These are phyloP conservation scores for Ogataea saltuana DNA, from an alignment of 805 yeast species.

Conservation along the genomic window DNA sequence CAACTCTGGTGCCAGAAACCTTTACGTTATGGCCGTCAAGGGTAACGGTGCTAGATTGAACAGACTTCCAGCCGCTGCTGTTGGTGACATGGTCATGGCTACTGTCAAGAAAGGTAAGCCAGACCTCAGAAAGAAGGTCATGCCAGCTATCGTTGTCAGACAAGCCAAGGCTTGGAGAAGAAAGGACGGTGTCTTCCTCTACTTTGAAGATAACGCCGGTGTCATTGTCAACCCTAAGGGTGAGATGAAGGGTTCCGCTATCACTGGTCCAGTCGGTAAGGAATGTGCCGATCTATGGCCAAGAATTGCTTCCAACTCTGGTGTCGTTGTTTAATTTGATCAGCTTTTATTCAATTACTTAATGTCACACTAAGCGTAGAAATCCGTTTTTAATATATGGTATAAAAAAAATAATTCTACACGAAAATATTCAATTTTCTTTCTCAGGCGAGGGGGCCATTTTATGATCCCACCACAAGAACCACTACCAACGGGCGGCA, in stretches of 20 bases:
- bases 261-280: slow-evolving; percentile 99
- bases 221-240: slow-evolving; percentile 99
- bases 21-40: slow-evolving; percentile 97
- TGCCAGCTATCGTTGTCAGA: slow-evolving; percentile 99
- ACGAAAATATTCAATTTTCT: slow-evolving; percentile 4
- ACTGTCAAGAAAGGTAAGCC: slow-evolving; percentile 99
- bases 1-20: slow-evolving; percentile 99
- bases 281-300: slow-evolving; percentile 99
- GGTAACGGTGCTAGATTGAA: slow-evolving; percentile 99
- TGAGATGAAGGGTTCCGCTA: slow-evolving; percentile 99
- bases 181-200: slow-evolving; percentile 99
- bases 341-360: slow-evolving; percentile 20
- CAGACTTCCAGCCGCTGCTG: slow-evolving; percentile 99
- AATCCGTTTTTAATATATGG: slow-evolving; percentile 7
- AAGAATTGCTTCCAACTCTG: slow-evolving; percentile 99
- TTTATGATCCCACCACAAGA: too few relatives aligned
- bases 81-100: slow-evolving; percentile 99
- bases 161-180: slow-evolving; percentile 99
- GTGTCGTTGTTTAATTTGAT: slow-evolving; percentile 92
- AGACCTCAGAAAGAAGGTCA: slow-evolving; percentile 99
- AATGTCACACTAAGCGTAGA: slow-evolving; percentile 28
- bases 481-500: too few relatives aligned
- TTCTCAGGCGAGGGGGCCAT: too few relatives aligned
- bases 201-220: slow-evolving; percentile 99
- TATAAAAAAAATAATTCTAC: slow-evolving; percentile 13